These are phyloP conservation scores for Begonia masoniana DNA, from an alignment of 306 rosid genomes.

Conservation along the genomic window DNA sequence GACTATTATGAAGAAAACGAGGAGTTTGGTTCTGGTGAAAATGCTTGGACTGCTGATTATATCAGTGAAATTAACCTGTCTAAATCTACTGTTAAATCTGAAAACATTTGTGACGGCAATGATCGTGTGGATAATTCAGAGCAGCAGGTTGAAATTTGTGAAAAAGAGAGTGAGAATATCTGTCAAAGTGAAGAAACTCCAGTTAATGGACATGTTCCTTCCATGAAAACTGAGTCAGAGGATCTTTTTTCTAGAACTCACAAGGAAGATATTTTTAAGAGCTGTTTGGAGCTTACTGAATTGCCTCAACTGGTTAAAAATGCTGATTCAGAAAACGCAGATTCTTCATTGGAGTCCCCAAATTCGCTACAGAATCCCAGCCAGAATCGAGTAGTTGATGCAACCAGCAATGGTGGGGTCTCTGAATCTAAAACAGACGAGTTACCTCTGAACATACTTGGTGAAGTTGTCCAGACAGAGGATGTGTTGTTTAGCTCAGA, in stretches of 20 bases:
- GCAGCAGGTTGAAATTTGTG: conserved; percentile 25
- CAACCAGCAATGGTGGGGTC: conserved; percentile 14
- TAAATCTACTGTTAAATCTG: conserved; percentile 15
- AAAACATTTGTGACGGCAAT: conserved; percentile 5
- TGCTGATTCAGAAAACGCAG: conserved; percentile 14
- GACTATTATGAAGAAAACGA: conserved; percentile 55
- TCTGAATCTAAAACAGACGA: conserved; percentile 3
- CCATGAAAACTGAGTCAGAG: conserved; percentile 23
- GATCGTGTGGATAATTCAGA: conserved; percentile 14
- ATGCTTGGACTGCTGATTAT: conserved; percentile 67
- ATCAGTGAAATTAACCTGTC: conserved; percentile 36
- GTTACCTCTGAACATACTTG: background rate
- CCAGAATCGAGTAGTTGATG: conserved; percentile 15
- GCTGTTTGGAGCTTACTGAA: conserved; percentile 50
- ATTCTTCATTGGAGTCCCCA: conserved; percentile 18
- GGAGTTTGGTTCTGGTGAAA: conserved; percentile 42
- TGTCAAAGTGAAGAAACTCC: conserved; percentile 22
- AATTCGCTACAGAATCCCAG: conserved; percentile 15
- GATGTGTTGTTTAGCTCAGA: conserved; percentile 1
- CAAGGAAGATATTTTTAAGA: conserved; percentile 31
- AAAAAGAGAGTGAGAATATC: conserved; percentile 25
- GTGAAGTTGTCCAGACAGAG: conserved; percentile 5
- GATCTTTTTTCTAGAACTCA: conserved; percentile 15
- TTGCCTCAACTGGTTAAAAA: conserved; percentile 18
- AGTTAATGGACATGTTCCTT: conserved; percentile 14